A percentile compares a stretch with the other conserved stretches of the same genome.
Conservation (phyloP, 1,139 yeast genomes). For the Zhuliangozyma parablackwelliae region DNA sequence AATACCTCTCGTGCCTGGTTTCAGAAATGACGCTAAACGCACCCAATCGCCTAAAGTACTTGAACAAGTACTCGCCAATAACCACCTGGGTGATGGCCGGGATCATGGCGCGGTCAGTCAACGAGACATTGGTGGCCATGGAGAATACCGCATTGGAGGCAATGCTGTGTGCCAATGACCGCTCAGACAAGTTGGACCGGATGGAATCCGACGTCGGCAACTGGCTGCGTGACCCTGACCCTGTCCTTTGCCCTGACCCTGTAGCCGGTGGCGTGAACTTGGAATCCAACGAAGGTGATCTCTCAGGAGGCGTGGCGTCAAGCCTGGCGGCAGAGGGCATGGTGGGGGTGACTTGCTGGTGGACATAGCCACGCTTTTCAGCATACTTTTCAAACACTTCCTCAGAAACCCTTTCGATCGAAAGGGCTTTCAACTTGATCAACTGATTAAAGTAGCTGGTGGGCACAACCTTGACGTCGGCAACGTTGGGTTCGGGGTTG, state of each 20-base stretch:
- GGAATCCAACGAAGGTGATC: slow-evolving; percentile 3
- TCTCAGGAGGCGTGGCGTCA: slow-evolving; percentile 2
- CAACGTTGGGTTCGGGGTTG: slow-evolving; percentile 50
- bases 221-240: not conserved
- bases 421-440: slow-evolving; percentile 38
- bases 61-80: slow-evolving; percentile 86
- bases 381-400: slow-evolving; percentile 44
- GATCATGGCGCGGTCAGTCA: slow-evolving; percentile 70
- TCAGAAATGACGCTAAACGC: slow-evolving; percentile 73
- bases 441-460: slow-evolving; percentile 58
- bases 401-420: slow-evolving; percentile 43
- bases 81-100: slow-evolving; percentile 78
- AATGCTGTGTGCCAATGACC: slow-evolving; percentile 21
- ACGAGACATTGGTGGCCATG: slow-evolving; percentile 65
- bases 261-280: slow-evolving; percentile 16
- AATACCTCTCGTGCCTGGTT: slow-evolving; percentile 82
- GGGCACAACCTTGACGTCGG: slow-evolving; percentile 60
- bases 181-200: slow-evolving; percentile 30
- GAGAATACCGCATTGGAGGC: slow-evolving; percentile 39
- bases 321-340: slow-evolving; percentile 1
- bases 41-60: slow-evolving; percentile 77
- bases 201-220: slow-evolving; percentile 22
- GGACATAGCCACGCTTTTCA: slow-evolving; percentile 44
- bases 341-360: slow-evolving; percentile 18
- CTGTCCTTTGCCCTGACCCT: not conserved